Conservation (phyloP, 768 basidiomycete species). For the Tylopilus rubrobrunneus region DNA sequence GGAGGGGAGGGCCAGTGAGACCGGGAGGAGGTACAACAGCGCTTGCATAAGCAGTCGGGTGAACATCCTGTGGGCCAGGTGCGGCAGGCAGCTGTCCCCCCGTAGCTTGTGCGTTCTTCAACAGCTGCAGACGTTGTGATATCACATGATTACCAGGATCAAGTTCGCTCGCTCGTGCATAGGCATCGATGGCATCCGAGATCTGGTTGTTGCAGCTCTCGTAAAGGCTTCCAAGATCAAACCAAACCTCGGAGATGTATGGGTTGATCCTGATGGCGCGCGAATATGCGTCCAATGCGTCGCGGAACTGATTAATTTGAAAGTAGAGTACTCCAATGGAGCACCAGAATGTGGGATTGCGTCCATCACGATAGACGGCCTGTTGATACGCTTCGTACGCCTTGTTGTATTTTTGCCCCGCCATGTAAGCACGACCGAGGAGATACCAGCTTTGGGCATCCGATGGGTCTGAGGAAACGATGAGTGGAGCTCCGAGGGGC, state of each 20-base stretch:
- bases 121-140: constrained; percentile 69
- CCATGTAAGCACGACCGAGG: constrained; percentile 97
- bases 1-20: constrained; percentile 61
- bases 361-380: constrained; percentile 97
- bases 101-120: constrained; percentile 75
- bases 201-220: constrained; percentile 99
- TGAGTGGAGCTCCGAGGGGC: background rate
- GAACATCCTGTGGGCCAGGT: constrained; percentile 92
- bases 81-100: constrained; percentile 79
- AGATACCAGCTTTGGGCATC: constrained; percentile 99
- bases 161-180: constrained; percentile 90
- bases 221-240: constrained; percentile 94
- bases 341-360: constrained; percentile 99
- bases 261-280: constrained; percentile 98
- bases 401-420: constrained; percentile 97
- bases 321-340: constrained; percentile 99
- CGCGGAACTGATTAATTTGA: constrained; percentile 99
- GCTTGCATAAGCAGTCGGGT: constrained; percentile 90
- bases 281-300: constrained; percentile 97
- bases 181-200: constrained; percentile 97
- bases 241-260: constrained; percentile 80
- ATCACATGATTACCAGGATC: constrained; percentile 85
- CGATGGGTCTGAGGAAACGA: constrained; percentile 61
- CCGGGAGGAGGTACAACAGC: constrained; percentile 69
- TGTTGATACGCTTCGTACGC: constrained; percentile 99